Conservation (phyloP, 495 filamentous ascomycete genomes). For the Podospora fimiseda region DNA sequence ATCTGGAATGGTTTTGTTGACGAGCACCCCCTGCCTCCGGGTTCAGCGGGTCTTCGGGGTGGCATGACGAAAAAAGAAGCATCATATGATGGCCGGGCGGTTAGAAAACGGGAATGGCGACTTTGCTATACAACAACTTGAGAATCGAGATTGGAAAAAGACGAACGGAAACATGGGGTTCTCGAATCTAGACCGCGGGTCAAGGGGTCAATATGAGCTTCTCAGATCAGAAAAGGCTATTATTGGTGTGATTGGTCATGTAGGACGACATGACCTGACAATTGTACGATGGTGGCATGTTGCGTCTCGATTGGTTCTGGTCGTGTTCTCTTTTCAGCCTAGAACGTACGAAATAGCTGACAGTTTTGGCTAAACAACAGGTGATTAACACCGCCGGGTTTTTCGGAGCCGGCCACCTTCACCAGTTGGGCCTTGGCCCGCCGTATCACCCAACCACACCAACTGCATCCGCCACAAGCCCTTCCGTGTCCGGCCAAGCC, state of each 20-base stretch:
- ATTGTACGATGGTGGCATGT: not conserved
- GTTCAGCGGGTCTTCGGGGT: not conserved
- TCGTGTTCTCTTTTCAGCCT: not conserved
- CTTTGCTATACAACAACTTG: not conserved
- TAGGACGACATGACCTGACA: not conserved
- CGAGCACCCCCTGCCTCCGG: not conserved
- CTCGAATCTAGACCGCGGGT: no score
- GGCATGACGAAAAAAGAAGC: not conserved
- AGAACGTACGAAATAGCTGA: slow-evolving; percentile 6
- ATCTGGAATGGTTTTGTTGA: not conserved
- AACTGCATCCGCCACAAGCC: not conserved
- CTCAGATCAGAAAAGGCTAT: not conserved
- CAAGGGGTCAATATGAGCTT: not conserved
- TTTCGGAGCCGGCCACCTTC: not conserved
- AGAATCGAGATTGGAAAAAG: no score
- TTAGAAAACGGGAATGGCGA: no score
- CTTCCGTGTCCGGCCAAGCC: not conserved
- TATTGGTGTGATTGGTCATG: not conserved
- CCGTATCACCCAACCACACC: slow-evolving; percentile 3
- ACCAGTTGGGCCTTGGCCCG: slow-evolving; percentile 5
- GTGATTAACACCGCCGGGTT: not conserved
- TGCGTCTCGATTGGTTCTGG: not conserved
- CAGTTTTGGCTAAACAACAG: slow-evolving; percentile 7
- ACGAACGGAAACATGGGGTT: no score
- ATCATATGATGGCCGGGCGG: no score